Evolutionary conservation across 2,329 filamentous ascomycete species (phyloP).

Genomic region (Atkinsonella hypoxylon): DNA sequence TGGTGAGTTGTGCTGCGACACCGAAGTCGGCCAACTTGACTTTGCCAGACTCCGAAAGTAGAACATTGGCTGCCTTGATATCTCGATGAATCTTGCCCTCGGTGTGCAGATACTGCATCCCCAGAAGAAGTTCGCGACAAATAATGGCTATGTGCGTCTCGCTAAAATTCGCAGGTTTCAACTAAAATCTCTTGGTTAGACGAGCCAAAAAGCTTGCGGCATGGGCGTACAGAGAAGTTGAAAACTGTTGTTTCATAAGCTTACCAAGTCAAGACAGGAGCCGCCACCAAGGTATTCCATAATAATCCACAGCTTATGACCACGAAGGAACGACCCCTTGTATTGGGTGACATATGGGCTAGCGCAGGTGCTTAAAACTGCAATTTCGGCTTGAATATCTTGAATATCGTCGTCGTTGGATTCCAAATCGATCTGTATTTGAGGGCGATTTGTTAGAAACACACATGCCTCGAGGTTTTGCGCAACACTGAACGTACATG

Average conservation of each 20-base stretch:
- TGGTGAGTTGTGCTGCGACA: conserved; percentile 89
- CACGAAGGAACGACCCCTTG: conserved; percentile 89
- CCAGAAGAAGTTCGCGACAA: conserved; percentile 79
- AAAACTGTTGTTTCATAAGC: conserved; percentile 10
- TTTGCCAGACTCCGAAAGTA: conserved; percentile 81
- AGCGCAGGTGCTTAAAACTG: conserved; percentile 85
- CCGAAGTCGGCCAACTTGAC: conserved; percentile 97
- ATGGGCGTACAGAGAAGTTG: background rate
- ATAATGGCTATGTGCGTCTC: conserved; percentile 90
- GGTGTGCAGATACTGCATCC: conserved; percentile 83
- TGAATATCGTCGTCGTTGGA: conserved; percentile 97
- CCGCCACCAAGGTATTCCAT: conserved; percentile 97
- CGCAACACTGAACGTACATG: conserved; percentile 50
- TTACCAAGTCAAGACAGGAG: conserved; percentile 84
- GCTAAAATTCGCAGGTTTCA: conserved; percentile 80
- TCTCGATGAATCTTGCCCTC: conserved; percentile 96
- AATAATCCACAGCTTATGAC: conserved; percentile 96
- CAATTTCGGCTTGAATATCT: conserved; percentile 96
- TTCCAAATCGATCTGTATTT: conserved; percentile 84
- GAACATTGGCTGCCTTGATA: conserved; percentile 90
- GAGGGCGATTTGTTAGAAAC: background rate
- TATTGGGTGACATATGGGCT: conserved; percentile 94
- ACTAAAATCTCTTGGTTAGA: conserved; percentile 36
- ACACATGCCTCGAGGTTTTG: background rate
- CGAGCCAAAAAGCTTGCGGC: background rate